Conservation (phyloP, 768 basidiomycete genomes). For the Galerina marginata region DNA sequence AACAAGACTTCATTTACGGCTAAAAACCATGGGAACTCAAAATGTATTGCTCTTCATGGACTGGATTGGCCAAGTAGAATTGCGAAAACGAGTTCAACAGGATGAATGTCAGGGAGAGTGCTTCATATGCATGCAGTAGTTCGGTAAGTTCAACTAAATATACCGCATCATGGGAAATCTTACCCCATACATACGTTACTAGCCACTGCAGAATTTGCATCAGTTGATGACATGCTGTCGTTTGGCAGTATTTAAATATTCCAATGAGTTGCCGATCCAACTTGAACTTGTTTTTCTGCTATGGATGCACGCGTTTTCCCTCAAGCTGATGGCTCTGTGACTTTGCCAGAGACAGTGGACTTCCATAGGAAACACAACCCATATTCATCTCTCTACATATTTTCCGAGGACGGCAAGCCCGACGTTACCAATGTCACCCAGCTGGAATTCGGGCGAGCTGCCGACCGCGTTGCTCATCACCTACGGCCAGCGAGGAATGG, state of each 20-base stretch:
- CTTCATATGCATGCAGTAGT: background rate
- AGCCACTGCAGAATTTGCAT: background rate
- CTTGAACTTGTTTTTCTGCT: background rate
- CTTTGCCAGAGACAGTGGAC: conserved; percentile 36
- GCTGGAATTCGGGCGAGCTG: conserved; percentile 52
- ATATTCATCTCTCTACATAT: conserved; percentile 33
- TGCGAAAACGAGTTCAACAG: too few relatives aligned
- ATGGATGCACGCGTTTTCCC: conserved; percentile 19
- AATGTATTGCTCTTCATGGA: too few relatives aligned
- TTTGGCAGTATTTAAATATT: conserved; percentile 7
- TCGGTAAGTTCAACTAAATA: background rate
- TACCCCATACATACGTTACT: conserved; percentile 9
- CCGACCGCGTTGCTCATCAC: conserved; percentile 45
- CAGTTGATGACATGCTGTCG: conserved; percentile 1
- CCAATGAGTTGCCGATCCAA: background rate
- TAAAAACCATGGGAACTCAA: too few relatives aligned
- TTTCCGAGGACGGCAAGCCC: conserved; percentile 24
- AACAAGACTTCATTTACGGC: too few relatives aligned
- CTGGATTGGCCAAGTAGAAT: too few relatives aligned
- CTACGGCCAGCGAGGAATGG: conserved; percentile 36
- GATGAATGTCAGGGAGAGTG: background rate
- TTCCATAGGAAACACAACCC: conserved; percentile 41
- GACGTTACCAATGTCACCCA: conserved; percentile 36
- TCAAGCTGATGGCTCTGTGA: conserved; percentile 38
- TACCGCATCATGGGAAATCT: conserved; percentile 5